Percentiles rank a stretch among this genome's conserved stretches.
Conservation (phyloP, 352 stramenopile species). For the Globisporangium lucens region DNA sequence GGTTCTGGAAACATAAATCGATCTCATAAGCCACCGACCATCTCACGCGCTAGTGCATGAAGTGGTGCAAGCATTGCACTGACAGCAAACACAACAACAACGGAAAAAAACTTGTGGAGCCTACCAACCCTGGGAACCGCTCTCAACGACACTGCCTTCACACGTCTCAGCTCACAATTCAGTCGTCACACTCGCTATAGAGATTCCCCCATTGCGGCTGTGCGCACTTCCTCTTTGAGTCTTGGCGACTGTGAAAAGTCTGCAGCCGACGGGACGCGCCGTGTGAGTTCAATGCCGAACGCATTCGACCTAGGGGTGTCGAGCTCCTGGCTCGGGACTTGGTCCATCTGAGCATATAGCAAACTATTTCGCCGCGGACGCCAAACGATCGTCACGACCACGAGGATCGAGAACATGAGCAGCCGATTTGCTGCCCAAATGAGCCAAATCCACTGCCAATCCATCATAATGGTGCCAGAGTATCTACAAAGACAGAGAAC, state of each 20-base stretch:
- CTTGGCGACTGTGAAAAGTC: constrained; percentile 33
- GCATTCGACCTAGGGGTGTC: constrained; percentile 40
- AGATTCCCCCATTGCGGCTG: not conserved
- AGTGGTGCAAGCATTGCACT: not conserved
- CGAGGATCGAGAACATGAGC: constrained; percentile 64
- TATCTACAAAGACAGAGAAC: constrained; percentile 38
- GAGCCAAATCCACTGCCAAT: constrained; percentile 75
- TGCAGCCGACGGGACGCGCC: constrained; percentile 47
- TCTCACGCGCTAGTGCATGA: not conserved
- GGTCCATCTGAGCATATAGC: constrained; percentile 77
- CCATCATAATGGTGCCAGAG: constrained; percentile 49
- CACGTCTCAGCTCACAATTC: not conserved
- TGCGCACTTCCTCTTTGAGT: not conserved
- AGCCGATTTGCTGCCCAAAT: constrained; percentile 76
- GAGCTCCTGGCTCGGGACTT: constrained; percentile 70
- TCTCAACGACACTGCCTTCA: not conserved
- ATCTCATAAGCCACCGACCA: not conserved
- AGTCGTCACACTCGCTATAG: not conserved
- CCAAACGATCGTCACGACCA: constrained; percentile 74
- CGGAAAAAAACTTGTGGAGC: not conserved
- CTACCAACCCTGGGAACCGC: not conserved
- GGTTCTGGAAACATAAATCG: not conserved
- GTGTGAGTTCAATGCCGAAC: constrained; percentile 53
- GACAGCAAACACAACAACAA: not conserved
- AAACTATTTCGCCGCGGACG: constrained; percentile 57